Evolutionary conservation across 169 alveolate genomes (phyloP).

Genomic region (Haemoproteus tartakovskyi): DNA sequence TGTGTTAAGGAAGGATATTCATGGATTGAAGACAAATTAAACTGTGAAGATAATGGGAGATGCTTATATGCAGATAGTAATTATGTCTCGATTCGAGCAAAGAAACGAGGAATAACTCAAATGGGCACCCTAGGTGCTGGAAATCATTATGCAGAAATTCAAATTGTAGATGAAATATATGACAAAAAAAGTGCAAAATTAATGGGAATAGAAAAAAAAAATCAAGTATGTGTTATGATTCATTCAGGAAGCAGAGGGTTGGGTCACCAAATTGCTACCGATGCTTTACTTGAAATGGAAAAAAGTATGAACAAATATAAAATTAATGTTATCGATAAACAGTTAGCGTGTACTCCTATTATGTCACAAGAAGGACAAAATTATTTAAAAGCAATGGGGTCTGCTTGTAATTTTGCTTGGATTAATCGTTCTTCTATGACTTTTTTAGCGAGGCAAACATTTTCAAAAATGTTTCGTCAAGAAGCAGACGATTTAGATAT

Average conservation of each 20-base stretch:
- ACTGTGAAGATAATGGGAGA: conserved; percentile 86
- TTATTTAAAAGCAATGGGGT: conserved; percentile 85
- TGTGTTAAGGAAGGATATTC: conserved; percentile 73
- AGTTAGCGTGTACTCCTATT: conserved; percentile 86
- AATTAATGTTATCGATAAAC: conserved; percentile 80
- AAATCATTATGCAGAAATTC: conserved; percentile 88
- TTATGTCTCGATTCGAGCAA: conserved; percentile 82
- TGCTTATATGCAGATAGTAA: conserved; percentile 85
- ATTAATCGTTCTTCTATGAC: conserved; percentile 83
- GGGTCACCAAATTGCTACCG: conserved; percentile 88
- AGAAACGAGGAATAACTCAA: conserved; percentile 87
- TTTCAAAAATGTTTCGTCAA: conserved; percentile 74
- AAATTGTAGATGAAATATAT: conserved; percentile 85
- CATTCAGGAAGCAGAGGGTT: conserved; percentile 89
- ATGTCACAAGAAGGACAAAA: conserved; percentile 81
- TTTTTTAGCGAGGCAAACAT: conserved; percentile 68
- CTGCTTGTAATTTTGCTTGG: conserved; percentile 92
- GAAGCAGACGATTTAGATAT: conserved; percentile 88
- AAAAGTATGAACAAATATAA: conserved; percentile 67
- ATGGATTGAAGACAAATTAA: conserved; percentile 85
- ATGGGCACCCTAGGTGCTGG: conserved; percentile 91
- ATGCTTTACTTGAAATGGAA: conserved; percentile 87
- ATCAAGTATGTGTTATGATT: conserved; percentile 85
- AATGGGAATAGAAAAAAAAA: conserved; percentile 83
- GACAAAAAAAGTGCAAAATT: conserved; percentile 83